Evolutionary conservation across 2,329 filamentous ascomycete species (phyloP).

Genomic region (Allantophomopsis cytisporea): DNA sequence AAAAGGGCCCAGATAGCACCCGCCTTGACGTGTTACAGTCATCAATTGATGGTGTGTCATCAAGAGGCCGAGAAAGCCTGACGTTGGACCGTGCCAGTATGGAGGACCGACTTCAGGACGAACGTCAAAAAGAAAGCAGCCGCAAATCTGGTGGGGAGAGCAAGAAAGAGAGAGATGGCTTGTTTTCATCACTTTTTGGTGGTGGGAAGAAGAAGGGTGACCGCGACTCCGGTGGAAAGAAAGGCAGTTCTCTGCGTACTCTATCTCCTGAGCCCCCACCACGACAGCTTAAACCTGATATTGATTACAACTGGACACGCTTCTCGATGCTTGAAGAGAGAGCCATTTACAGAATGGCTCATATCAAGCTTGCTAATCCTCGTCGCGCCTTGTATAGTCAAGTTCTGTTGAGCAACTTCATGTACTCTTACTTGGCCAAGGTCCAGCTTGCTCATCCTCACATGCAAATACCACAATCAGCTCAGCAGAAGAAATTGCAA

Average conservation of each 20-base stretch:
- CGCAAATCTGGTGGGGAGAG: constrained; percentile 57
- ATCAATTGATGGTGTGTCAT: constrained; percentile 58
- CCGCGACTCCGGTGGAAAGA: constrained; percentile 61
- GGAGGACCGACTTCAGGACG: constrained; percentile 61
- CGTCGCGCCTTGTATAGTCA: constrained; percentile 85
- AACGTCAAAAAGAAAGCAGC: constrained; percentile 67
- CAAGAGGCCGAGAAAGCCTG: constrained; percentile 66
- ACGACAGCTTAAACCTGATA: constrained; percentile 64
- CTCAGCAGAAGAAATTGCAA: constrained; percentile 53
- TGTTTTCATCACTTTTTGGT: constrained; percentile 91
- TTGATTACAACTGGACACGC: constrained; percentile 92
- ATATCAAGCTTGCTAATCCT: constrained; percentile 97
- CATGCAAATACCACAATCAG: constrained; percentile 75
- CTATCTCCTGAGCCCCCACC: constrained; percentile 71
- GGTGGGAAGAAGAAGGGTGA: constrained; percentile 79
- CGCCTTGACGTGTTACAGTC: constrained; percentile 78
- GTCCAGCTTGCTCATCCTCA: constrained; percentile 98
- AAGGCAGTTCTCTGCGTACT: constrained; percentile 54
- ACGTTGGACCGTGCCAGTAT: constrained; percentile 67
- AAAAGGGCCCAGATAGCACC: constrained; percentile 61
- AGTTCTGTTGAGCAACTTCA: constrained; percentile 95
- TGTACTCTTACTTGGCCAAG: constrained; percentile 98
- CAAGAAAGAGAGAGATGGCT: constrained; percentile 84
- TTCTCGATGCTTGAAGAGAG: constrained; percentile 93
- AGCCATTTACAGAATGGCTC: constrained; percentile 96